A percentile compares a stretch with the other conserved stretches of the same genome.
Evolutionary conservation across 805 yeast genomes (phyloP).

Genomic region (Metschnikowia lachancei): DNA sequence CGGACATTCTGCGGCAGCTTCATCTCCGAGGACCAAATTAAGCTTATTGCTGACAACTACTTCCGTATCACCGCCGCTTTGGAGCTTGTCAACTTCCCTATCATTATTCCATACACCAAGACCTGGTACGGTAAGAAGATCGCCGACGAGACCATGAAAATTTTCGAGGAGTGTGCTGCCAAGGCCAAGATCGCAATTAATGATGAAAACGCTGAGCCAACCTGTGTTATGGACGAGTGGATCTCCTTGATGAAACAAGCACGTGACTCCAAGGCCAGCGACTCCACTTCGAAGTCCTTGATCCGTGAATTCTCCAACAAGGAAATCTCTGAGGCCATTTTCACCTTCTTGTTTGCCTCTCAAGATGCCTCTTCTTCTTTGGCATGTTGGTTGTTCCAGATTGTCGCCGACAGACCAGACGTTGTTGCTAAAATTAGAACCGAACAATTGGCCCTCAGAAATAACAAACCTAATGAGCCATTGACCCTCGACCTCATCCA

Average conservation of each 20-base stretch:
- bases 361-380: slow-evolving; percentile 97
- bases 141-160: slow-evolving; percentile 91
- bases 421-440: slow-evolving; percentile 81
- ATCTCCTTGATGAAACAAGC: slow-evolving; percentile 79
- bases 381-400: slow-evolving; percentile 97
- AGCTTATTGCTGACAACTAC: slow-evolving; percentile 87
- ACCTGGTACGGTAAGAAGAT: slow-evolving; percentile 96
- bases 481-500: slow-evolving; percentile 74
- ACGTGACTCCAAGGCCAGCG: slow-evolving; percentile 47
- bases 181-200: slow-evolving; percentile 76
- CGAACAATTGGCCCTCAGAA: slow-evolving; percentile 84
- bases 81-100: slow-evolving; percentile 96
- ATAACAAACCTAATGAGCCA: slow-evolving; percentile 63
- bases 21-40: slow-evolving; percentile 87
- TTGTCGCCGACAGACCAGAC: slow-evolving; percentile 93
- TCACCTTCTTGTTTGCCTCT: slow-evolving; percentile 94
- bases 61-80: slow-evolving; percentile 91
- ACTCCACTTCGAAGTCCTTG: slow-evolving; percentile 53
- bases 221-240: slow-evolving; percentile 97
- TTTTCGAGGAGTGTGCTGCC: slow-evolving; percentile 85
- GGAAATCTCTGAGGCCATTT: slow-evolving; percentile 94
- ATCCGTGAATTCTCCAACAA: slow-evolving; percentile 82
- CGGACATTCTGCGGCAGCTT: slow-evolving; percentile 95
- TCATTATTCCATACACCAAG: slow-evolving; percentile 91
- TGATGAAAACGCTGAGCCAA: slow-evolving; percentile 72